Evolutionary conservation across 345 rosid genomes (phyloP).

Genomic region (Trapa incisa): DNA sequence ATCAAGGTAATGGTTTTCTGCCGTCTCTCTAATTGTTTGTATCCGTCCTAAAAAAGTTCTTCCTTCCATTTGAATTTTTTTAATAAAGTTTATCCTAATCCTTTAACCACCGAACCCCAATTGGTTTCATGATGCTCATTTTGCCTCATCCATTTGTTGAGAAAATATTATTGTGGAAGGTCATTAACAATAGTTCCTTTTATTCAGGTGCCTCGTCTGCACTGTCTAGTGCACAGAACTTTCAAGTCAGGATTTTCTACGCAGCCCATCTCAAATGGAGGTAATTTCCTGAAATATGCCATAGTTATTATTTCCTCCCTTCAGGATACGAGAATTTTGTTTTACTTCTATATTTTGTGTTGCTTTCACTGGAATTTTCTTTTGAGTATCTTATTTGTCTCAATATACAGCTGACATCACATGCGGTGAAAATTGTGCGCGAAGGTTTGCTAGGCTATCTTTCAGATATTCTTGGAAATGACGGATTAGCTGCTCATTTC

Average conservation of each 20-base stretch:
- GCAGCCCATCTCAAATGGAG: constrained; percentile 36
- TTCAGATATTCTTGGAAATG: constrained; percentile 64
- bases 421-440: constrained; percentile 37
- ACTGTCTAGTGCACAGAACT: constrained; percentile 77
- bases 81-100: no score
- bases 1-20: no score
- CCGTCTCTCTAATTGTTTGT: no score
- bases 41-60: no score
- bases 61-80: no score
- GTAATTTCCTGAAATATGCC: constrained; percentile 18
- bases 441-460: constrained; percentile 60
- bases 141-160: no score
- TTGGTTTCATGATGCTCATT: no score
- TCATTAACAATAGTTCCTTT: constrained; percentile 2
- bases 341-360: neutral
- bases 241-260: constrained; percentile 45
- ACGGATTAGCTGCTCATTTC: constrained; percentile 57
- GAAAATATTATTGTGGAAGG: no score
- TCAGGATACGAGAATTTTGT: neutral
- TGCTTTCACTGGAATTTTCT: neutral
- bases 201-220: constrained; percentile 71
- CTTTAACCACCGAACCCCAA: no score
- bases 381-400: neutral
- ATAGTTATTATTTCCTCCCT: neutral
- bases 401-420: constrained; percentile 41